A percentile compares a stretch with the other conserved stretches of the same genome.
These are phyloP conservation scores for Pyrrhoderma lamaoense DNA, from an alignment of 1,284 basidiomycete genomes.

Conservation along the genomic window DNA sequence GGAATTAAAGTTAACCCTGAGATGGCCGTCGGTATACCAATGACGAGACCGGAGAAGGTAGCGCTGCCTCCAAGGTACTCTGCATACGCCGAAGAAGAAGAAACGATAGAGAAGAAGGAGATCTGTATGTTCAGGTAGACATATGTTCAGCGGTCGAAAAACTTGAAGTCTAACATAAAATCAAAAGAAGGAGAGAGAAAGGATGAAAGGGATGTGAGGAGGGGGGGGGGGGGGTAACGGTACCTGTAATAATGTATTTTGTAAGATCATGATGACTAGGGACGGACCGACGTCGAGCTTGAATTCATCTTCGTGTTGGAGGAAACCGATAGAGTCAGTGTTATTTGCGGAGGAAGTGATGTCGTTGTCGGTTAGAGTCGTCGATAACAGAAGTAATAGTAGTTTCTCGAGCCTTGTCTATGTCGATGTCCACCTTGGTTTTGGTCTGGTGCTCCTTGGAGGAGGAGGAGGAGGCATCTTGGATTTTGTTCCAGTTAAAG, in stretches of 20 bases:
- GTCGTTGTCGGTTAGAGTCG: background rate
- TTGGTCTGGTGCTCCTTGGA: no score
- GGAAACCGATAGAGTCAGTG: background rate
- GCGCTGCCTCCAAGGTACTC: slow-evolving; percentile 54
- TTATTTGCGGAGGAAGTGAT: background rate
- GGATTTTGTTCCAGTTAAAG: no score
- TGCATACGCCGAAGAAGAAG: slow-evolving; percentile 57
- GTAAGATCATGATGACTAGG: slow-evolving; percentile 35
- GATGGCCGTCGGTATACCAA: slow-evolving; percentile 57
- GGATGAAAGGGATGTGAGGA: no score
- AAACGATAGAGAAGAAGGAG: slow-evolving; percentile 62
- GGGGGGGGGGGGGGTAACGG: no score
- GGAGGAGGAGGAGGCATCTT: no score
- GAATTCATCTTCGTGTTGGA: slow-evolving; percentile 33
- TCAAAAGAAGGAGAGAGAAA: no score
- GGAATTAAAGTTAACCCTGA: slow-evolving; percentile 55
- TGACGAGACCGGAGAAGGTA: slow-evolving; percentile 61
- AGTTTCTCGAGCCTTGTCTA: no score
- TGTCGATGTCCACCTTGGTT: background rate
- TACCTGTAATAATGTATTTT: slow-evolving; percentile 43
- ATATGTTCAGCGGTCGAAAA: background rate
- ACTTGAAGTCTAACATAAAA: background rate
- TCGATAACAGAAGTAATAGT: background rate
- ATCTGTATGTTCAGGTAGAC: slow-evolving; percentile 37
- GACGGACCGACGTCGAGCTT: slow-evolving; percentile 40